Evolutionary conservation across 495 filamentous ascomycete species (phyloP), one percentile per base, ranked within the genome.

Genomic region (Daldinia grandis): DNA sequence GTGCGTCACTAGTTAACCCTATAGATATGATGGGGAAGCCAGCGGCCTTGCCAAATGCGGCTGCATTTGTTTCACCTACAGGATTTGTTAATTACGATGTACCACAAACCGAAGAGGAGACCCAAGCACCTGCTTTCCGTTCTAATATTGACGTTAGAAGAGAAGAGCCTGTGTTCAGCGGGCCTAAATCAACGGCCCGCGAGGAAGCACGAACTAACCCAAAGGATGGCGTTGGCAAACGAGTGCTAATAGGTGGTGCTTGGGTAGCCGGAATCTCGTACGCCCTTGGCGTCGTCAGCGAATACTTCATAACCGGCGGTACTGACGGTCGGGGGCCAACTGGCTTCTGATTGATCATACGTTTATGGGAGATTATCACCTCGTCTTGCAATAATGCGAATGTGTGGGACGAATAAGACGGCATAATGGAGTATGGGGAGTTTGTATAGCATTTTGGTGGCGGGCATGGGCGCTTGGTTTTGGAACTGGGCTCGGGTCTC

Each of bases 181-280:
- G 83, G 42, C 73, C 73, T 44, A 79, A 71, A 71, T 56, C 35
- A 10, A 51, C 60, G 15, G 62, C 31, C 4, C 74, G 72, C 30
- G 64, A 80, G 4, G 67, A 77, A 17, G 78, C 76, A 9, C 74
- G 57, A 19, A 61, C 51, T 62, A 40, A 68, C 30, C 78, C 76
- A 53, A 75, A 77, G 64, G 82, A 71, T 33, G 79, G 77, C 35
- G 42, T 80, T 14, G 68, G 83, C 3, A 87, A 83, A 76, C 79
- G 85, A 25, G 78, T 90, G 59, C 50, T 89, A 0, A 66, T 89
- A n/a, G 84, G 86, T 9, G 88, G 88, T 3, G 81, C 77, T 0
- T 87, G 85, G 74, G 84, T 89, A 0, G 91, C 85, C 4, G 89
- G 83, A 17, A 82, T 86, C 21, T 88, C 86, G 27, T 94, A 93